Conservation (phyloP, 1,284 basidiomycete species). For the Leccinum idahoense region DNA sequence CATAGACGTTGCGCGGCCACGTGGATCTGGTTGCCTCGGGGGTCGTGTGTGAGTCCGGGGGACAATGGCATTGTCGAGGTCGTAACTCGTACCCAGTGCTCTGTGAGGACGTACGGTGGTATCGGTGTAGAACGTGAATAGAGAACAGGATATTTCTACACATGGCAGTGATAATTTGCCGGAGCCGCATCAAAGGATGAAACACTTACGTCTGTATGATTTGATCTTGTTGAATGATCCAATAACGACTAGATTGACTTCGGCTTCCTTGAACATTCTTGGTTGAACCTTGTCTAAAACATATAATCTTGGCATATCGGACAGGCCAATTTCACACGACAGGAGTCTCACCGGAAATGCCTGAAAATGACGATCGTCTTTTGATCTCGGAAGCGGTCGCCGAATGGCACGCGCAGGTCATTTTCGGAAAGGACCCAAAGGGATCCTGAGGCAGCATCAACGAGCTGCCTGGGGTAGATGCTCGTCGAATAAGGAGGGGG, state of each 20-base stretch:
- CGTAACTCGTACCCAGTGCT: conserved; percentile 64
- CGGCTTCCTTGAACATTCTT: conserved; percentile 49
- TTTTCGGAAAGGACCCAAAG: conserved; percentile 51
- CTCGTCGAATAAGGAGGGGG: too few species aligned
- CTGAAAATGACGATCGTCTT: conserved; percentile 72
- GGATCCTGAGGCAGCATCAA: conserved; percentile 46
- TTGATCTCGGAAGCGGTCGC: conserved; percentile 55
- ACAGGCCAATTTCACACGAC: conserved; percentile 6
- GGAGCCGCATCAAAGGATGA: conserved; percentile 5
- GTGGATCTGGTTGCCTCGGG: conserved; percentile 59
- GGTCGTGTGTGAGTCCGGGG: conserved; percentile 56
- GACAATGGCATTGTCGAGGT: conserved; percentile 48
- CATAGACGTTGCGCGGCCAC: conserved; percentile 64
- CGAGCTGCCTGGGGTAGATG: conserved; percentile 42
- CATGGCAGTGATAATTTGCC: not conserved
- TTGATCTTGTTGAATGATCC: conserved; percentile 68
- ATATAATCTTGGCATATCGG: conserved; percentile 79
- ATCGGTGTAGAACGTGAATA: conserved; percentile 74
- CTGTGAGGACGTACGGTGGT: conserved; percentile 48
- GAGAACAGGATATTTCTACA: conserved; percentile 54
- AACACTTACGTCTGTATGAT: conserved; percentile 56
- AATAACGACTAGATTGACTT: conserved; percentile 64
- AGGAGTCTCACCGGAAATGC: conserved; percentile 45
- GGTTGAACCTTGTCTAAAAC: conserved; percentile 43
- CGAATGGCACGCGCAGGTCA: conserved; percentile 64